These are phyloP conservation scores for Aspergillus sp. DNA, from an alignment of 2,329 filamentous ascomycete species.

Conservation along the genomic window DNA sequence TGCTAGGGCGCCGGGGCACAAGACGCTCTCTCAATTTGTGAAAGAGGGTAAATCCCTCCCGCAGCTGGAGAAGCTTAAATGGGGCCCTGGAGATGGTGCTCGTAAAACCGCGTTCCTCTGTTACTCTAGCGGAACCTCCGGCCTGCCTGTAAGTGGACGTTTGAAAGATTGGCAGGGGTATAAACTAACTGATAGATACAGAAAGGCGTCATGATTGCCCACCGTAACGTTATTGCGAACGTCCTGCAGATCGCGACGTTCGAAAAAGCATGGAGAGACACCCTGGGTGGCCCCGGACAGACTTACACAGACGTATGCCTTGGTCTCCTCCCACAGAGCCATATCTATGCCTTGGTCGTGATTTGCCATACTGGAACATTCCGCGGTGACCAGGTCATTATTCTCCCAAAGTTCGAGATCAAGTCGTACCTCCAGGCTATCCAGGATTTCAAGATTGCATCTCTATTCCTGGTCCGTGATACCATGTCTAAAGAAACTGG, in stretches of 20 bases:
- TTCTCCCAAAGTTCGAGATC: constrained; percentile 73
- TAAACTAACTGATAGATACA: constrained; percentile 32
- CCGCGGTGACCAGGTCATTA: constrained; percentile 70
- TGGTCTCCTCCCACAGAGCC: constrained; percentile 75
- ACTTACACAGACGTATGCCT: constrained; percentile 55
- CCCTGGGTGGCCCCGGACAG: constrained; percentile 31
- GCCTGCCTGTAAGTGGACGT: constrained; percentile 60
- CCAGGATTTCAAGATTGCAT: constrained; percentile 66
- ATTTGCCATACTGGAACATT: constrained; percentile 66
- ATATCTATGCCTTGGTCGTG: constrained; percentile 77
- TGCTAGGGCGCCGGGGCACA: constrained; percentile 49
- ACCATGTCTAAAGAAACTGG: too few relatives aligned
- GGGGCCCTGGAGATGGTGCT: constrained; percentile 44
- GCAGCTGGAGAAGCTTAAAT: constrained; percentile 39
- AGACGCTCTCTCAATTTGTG: constrained; percentile 66
- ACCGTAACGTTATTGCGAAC: constrained; percentile 76
- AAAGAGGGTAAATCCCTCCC: constrained; percentile 53
- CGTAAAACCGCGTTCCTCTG: constrained; percentile 73
- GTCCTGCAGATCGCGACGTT: constrained; percentile 60
- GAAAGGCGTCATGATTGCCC: constrained; percentile 84
- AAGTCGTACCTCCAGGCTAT: constrained; percentile 63
- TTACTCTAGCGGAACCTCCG: constrained; percentile 78
- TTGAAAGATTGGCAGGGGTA: not conserved
- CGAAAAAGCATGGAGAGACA: constrained; percentile 42
- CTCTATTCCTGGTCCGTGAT: constrained; percentile 60